Evolutionary conservation across 345 rosid species (phyloP).

Genomic region (Corchorus olitorius): DNA sequence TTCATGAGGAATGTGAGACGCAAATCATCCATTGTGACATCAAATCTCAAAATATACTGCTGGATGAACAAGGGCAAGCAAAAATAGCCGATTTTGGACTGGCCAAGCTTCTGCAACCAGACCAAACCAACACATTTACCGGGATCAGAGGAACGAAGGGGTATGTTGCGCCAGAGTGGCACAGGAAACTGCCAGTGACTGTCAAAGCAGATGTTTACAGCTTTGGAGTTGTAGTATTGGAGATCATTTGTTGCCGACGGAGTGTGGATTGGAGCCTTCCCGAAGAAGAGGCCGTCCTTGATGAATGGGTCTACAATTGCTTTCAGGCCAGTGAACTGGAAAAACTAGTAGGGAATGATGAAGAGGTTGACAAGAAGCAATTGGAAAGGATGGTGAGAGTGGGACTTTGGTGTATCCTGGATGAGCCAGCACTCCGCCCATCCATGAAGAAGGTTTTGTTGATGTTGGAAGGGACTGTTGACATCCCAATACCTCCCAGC

Average conservation of each 20-base stretch:
- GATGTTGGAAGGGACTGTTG: slow-evolving; percentile 39
- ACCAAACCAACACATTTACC: slow-evolving; percentile 31
- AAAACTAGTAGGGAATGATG: slow-evolving; percentile 27
- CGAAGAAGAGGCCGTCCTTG: slow-evolving; percentile 27
- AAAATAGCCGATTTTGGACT: slow-evolving; percentile 39
- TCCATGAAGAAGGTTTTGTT: slow-evolving; percentile 44
- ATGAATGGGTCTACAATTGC: slow-evolving; percentile 30
- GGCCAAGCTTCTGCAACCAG: slow-evolving; percentile 31
- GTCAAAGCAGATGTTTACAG: slow-evolving; percentile 36
- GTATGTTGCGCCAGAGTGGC: slow-evolving; percentile 44
- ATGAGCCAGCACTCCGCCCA: slow-evolving; percentile 50
- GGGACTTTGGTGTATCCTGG: slow-evolving; percentile 64
- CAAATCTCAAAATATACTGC: slow-evolving; percentile 31
- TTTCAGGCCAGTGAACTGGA: slow-evolving; percentile 24
- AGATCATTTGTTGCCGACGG: slow-evolving; percentile 33
- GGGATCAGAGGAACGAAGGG: slow-evolving; percentile 41
- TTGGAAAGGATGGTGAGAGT: slow-evolving; percentile 43
- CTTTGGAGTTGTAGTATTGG: slow-evolving; percentile 33
- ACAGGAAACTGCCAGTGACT: slow-evolving; percentile 19
- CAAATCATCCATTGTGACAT: slow-evolving; percentile 34
- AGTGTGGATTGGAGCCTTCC: slow-evolving; percentile 18
- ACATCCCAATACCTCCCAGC: slow-evolving; percentile 33
- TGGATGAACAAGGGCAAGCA: slow-evolving; percentile 19
- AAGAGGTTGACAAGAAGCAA: slow-evolving; percentile 11
- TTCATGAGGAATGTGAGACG: slow-evolving; percentile 32